Evolutionary conservation across 495 filamentous ascomycete species (phyloP), one percentile per base, ranked within the genome.

Genomic region (Penicillium manginii): DNA sequence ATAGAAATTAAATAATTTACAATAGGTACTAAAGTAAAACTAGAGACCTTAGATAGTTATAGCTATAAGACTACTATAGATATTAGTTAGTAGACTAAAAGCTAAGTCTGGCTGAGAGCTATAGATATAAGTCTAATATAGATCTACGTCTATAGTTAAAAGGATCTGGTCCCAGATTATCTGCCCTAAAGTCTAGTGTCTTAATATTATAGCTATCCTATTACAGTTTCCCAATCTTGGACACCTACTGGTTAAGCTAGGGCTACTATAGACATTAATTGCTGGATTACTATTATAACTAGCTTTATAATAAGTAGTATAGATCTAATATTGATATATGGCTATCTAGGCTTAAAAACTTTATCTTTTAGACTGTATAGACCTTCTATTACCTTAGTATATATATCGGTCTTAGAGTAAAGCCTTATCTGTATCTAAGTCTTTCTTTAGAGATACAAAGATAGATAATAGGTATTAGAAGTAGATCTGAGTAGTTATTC

Each of bases 71-170:
- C 54, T 40, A 29, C 31, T n/a, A 0, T 42, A 18, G 45, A 50
- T 32, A 45, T 45, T 45, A 56, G 45, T 50, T 56, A 45, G 32
- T 31, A 50, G 54, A 56, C 29, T 50, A 11, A 50, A 49, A 56
- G 54, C 43, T 45, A 40, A 40, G 43, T 31, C 40, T 18, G 54
- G 50, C 54, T 8, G 40, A 55, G 42, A 55, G 53, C 53, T 23
- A 4, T 23, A 23, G 23, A 23, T 4, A n/a, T n/a, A n/a, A n/a
- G n/a, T n/a, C n/a, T n/a, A n/a, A n/a, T 23, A 4, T 23, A 23
- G 23, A 23, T 4, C 23, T 23, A 23, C 23, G 23, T 23, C 23
- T 4, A 23, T 4, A 23, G 23, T 4, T 2, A 19, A 15, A 43
- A 19, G 14, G 40, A 55, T 35, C 11, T 55, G 40, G 53, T 21